Evolutionary conservation across 2,329 filamentous ascomycete genomes (phyloP).

Genomic region (Sclerotiophoma versabilis): DNA sequence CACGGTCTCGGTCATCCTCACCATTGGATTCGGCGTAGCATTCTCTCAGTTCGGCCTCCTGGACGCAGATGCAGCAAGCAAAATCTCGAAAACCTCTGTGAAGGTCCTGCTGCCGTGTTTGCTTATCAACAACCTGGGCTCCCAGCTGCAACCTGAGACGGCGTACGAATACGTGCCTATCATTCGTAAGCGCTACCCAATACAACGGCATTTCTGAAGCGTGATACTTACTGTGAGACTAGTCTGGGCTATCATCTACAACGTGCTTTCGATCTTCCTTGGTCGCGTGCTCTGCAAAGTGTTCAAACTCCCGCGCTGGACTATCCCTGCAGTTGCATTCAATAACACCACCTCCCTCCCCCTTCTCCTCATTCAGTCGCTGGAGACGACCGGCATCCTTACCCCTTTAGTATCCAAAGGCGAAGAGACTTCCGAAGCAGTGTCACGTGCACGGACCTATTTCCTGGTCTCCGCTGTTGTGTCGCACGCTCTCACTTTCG

Average conservation of each 20-base stretch:
- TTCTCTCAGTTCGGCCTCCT: conserved; percentile 60
- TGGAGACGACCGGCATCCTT: conserved; percentile 65
- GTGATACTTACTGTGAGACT: conserved; percentile 18
- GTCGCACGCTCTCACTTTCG: conserved; percentile 69
- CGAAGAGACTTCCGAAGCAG: conserved; percentile 54
- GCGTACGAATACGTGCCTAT: conserved; percentile 58
- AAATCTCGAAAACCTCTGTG: conserved; percentile 61
- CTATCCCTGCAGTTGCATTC: conserved; percentile 62
- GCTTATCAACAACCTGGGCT: conserved; percentile 61
- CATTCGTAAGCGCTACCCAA: conserved; percentile 46
- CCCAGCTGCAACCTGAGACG: conserved; percentile 58
- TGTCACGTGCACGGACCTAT: conserved; percentile 69
- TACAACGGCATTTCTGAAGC: neutral
- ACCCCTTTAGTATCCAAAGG: conserved; percentile 55
- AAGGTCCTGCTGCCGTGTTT: conserved; percentile 62
- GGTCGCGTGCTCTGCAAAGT: conserved; percentile 54
- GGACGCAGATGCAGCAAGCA: conserved; percentile 56
- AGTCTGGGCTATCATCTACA: conserved; percentile 62
- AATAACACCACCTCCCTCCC: conserved; percentile 66
- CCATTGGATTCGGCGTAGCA: conserved; percentile 60
- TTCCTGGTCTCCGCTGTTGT: conserved; percentile 72
- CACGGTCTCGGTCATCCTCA: conserved; percentile 61
- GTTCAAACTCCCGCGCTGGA: conserved; percentile 61
- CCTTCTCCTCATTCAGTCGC: conserved; percentile 60
- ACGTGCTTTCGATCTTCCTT: conserved; percentile 57